Evolutionary conservation across 2,329 filamentous ascomycete genomes (phyloP).

Genomic region (Colletotrichum euphorbiae): DNA sequence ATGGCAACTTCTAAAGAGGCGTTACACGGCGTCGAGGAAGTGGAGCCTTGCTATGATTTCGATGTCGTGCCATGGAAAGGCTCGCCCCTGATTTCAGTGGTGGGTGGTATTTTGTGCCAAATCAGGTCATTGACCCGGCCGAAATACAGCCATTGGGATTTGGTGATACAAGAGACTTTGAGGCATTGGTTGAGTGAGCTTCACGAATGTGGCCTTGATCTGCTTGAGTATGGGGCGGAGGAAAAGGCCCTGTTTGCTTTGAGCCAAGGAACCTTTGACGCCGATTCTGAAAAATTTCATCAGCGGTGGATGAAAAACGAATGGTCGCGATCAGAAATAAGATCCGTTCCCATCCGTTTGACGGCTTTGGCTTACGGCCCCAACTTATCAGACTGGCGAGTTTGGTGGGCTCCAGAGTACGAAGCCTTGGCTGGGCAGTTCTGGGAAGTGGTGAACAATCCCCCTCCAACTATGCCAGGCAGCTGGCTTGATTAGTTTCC

Average conservation of each 20-base stretch:
- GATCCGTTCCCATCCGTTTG: conserved; percentile 42
- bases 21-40: conserved; percentile 39
- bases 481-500: conserved; percentile 43
- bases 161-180: too few species aligned
- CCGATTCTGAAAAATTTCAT: conserved; percentile 30
- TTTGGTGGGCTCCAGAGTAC: conserved; percentile 44
- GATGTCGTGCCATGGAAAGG: conserved; percentile 43
- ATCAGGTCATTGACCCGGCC: too few species aligned
- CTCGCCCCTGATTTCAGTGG: conserved; percentile 42
- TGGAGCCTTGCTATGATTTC: conserved; percentile 42
- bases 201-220: too few species aligned
- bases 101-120: conserved; percentile 46
- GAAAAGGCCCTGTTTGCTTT: too few species aligned
- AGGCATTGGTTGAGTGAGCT: too few species aligned
- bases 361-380: conserved; percentile 41
- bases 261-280: too few species aligned
- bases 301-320: neutral
- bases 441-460: conserved; percentile 42
- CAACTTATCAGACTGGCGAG: conserved; percentile 37
- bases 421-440: conserved; percentile 46
- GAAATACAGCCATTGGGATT: too few species aligned
- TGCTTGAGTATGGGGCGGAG: too few species aligned
- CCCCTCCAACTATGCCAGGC: conserved; percentile 42
- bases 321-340: conserved; percentile 34
- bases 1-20: conserved; percentile 18